Percentiles rank a stretch among this genome's conserved stretches.
Conservation (phyloP, 2,329 filamentous ascomycete genomes). For the Curvularia verruculosa region DNA sequence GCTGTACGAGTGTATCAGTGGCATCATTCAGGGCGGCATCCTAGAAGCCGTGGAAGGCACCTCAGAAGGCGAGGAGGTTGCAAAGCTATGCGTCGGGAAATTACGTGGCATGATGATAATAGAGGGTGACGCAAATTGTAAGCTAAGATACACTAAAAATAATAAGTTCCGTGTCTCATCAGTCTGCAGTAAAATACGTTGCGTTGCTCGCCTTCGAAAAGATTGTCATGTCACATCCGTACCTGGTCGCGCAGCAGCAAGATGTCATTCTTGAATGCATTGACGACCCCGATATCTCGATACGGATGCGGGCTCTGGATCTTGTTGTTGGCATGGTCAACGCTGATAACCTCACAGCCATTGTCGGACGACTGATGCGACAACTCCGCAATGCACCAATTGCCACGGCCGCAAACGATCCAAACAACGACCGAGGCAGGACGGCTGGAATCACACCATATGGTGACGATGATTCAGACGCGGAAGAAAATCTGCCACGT, state of each 20-base stretch:
- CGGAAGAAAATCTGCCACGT: constrained; percentile 61
- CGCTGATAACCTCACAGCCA: constrained; percentile 78
- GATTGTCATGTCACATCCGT: constrained; percentile 86
- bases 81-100: constrained; percentile 88
- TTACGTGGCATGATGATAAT: constrained; percentile 92
- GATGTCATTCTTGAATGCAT: constrained; percentile 97
- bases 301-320: constrained; percentile 89
- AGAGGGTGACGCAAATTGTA: constrained; percentile 90
- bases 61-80: constrained; percentile 87
- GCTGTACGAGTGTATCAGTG: constrained; percentile 97
- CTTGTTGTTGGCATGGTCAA: constrained; percentile 94
- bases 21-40: constrained; percentile 96
- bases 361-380: constrained; percentile 85
- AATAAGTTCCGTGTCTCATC: constrained; percentile 19
- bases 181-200: constrained; percentile 84
- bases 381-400: constrained; percentile 75
- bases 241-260: constrained; percentile 87
- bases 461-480: constrained; percentile 63
- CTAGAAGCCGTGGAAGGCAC: constrained; percentile 80
- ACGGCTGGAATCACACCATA: constrained; percentile 54
- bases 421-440: constrained; percentile 55
- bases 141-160: constrained; percentile 48
- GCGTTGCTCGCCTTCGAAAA: constrained; percentile 94
- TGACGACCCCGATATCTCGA: constrained; percentile 94
- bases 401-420: constrained; percentile 54